A percentile compares a stretch with the other conserved stretches of the same genome.
These are phyloP conservation scores for Metarhizium anisopliae DNA, from an alignment of 2,329 filamentous ascomycete species.

Conservation along the genomic window DNA sequence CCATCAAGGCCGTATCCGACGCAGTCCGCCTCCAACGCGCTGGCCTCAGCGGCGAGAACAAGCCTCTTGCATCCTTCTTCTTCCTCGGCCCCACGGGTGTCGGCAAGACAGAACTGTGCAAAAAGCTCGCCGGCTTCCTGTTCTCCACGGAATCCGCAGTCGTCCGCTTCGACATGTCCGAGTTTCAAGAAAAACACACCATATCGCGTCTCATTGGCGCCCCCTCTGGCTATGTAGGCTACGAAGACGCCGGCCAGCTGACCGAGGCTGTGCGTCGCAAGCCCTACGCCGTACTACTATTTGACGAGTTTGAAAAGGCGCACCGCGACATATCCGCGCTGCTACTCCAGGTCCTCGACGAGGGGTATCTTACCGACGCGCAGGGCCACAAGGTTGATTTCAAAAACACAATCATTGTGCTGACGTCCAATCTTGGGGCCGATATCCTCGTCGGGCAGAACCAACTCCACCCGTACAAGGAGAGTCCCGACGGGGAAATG, in stretches of 20 bases:
- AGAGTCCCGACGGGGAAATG: conserved; percentile 58
- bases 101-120: conserved; percentile 95
- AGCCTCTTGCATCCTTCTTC: conserved; percentile 91
- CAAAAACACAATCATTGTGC: conserved; percentile 89
- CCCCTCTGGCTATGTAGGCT: conserved; percentile 90
- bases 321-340: conserved; percentile 90
- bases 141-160: conserved; percentile 90
- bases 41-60: conserved; percentile 82
- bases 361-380: conserved; percentile 89
- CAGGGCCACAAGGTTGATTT: conserved; percentile 97
- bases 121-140: conserved; percentile 86
- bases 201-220: conserved; percentile 87
- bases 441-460: conserved; percentile 78
- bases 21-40: conserved; percentile 91
- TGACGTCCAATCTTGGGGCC: conserved; percentile 91
- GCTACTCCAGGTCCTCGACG: conserved; percentile 87
- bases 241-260: conserved; percentile 91
- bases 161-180: conserved; percentile 92
- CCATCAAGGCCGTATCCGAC: conserved; percentile 81
- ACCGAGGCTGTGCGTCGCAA: conserved; percentile 93
- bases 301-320: conserved; percentile 97
- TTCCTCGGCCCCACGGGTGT: conserved; percentile 95
- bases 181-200: conserved; percentile 96
- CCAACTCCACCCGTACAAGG: conserved; percentile 52
- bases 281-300: conserved; percentile 87